Conservation (phyloP, 257 asterid species). For the Striga asiatica region DNA sequence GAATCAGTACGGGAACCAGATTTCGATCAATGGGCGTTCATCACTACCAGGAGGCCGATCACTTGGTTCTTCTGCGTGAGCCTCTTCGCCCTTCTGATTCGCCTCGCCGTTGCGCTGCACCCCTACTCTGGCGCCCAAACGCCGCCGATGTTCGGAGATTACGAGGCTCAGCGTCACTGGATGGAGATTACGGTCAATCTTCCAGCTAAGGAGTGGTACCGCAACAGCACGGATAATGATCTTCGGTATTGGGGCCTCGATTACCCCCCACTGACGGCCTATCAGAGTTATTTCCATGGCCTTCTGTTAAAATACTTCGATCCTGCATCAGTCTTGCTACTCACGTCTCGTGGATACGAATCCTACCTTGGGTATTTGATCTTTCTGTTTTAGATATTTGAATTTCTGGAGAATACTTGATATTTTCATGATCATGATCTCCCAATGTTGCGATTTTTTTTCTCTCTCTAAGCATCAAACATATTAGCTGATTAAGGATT, state of each 20-base stretch:
- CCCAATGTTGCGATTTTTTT: not conserved
- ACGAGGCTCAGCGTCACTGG: slow-evolving; percentile 99
- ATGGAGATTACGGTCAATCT: slow-evolving; percentile 88
- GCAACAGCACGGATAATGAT: slow-evolving; percentile 60
- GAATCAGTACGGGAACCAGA: slow-evolving; percentile 20
- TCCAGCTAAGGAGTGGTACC: slow-evolving; percentile 77
- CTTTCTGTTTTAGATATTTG: not conserved
- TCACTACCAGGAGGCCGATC: slow-evolving; percentile 28
- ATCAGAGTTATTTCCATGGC: slow-evolving; percentile 84
- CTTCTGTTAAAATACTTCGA: slow-evolving; percentile 44
- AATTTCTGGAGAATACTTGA: not conserved
- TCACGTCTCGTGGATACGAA: slow-evolving; percentile 71
- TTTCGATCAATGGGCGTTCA: slow-evolving; percentile 39
- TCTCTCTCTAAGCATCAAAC: no score
- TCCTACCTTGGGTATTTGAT: slow-evolving; percentile 64
- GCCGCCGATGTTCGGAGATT: slow-evolving; percentile 87
- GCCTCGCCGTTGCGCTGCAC: slow-evolving; percentile 64
- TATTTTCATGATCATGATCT: not conserved
- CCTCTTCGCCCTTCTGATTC: slow-evolving; percentile 70
- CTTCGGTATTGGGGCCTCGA: slow-evolving; percentile 91
- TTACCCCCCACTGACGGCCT: slow-evolving; percentile 90
- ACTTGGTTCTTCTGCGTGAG: slow-evolving; percentile 54
- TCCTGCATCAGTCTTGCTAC: slow-evolving; percentile 58
- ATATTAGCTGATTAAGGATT: not conserved
- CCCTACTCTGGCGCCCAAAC: slow-evolving; percentile 84